A percentile compares a stretch with the other conserved stretches of the same genome.
phyloP scores from a whole-genome alignment of 805 yeast genomes.

The Dipodascus geniculatus region DNA sequence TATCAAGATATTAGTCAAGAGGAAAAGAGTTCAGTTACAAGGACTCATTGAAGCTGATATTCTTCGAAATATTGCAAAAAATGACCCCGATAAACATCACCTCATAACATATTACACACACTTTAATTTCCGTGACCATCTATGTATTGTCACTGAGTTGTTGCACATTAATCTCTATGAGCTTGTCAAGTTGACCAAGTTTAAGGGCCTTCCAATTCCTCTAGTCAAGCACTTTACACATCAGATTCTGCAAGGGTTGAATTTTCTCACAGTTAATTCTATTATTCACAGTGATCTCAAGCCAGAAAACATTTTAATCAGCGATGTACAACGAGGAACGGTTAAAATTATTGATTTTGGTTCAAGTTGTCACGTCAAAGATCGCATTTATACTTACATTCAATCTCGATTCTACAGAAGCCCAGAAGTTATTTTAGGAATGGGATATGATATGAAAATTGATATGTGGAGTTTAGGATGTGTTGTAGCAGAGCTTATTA shows the following conservation, averaged over 20 bases:
- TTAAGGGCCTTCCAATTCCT: slow-evolving; percentile 24
- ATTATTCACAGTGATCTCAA: slow-evolving; percentile 79
- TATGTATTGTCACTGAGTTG: slow-evolving; percentile 70
- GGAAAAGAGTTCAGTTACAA: slow-evolving; percentile 62
- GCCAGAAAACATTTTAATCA: slow-evolving; percentile 70
- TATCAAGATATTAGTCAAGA: slow-evolving; percentile 63
- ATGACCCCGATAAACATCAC: slow-evolving; percentile 3
- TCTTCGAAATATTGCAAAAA: background rate
- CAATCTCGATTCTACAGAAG: slow-evolving; percentile 95
- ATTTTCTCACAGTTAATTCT: slow-evolving; percentile 41
- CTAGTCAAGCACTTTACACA: slow-evolving; percentile 32
- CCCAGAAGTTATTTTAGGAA: slow-evolving; percentile 90
- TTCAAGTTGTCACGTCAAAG: slow-evolving; percentile 37
- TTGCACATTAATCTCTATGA: slow-evolving; percentile 59
- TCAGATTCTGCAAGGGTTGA: slow-evolving; percentile 49
- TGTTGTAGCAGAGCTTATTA: slow-evolving; percentile 85
- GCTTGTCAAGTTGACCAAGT: slow-evolving; percentile 27
- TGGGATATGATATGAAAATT: slow-evolving; percentile 77
- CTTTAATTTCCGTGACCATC: slow-evolving; percentile 70
- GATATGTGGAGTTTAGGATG: slow-evolving; percentile 98
- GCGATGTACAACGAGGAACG: slow-evolving; percentile 28
- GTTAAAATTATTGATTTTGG: slow-evolving; percentile 79
- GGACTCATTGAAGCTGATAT: slow-evolving; percentile 61
- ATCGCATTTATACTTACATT: slow-evolving; percentile 88
- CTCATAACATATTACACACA: slow-evolving; percentile 50